These are phyloP conservation scores for Trametes sanguinea DNA, from an alignment of 768 basidiomycete genomes.

Conservation along the genomic window DNA sequence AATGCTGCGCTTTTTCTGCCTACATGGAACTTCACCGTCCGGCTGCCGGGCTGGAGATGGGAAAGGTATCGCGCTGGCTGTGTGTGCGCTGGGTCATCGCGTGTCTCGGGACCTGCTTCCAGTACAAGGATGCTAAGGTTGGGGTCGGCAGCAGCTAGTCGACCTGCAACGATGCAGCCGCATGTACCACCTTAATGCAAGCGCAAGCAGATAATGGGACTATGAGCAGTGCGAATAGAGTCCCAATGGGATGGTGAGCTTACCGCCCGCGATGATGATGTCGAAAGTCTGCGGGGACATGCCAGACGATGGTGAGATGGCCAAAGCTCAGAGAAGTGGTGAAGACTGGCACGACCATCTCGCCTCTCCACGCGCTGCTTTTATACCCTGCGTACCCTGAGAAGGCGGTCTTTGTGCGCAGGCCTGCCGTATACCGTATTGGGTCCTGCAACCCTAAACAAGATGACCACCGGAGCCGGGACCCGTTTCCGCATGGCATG, in stretches of 20 bases:
- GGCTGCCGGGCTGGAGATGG: conserved; percentile 42
- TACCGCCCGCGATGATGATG: conserved; percentile 29
- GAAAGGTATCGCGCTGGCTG: conserved; percentile 55
- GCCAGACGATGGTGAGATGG: too few relatives aligned
- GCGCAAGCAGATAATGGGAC: too few relatives aligned
- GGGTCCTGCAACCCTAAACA: too few relatives aligned
- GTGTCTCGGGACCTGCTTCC: conserved; percentile 58
- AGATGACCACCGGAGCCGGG: too few relatives aligned
- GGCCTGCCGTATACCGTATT: too few relatives aligned
- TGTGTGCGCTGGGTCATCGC: conserved; percentile 46
- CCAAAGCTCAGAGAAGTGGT: too few relatives aligned
- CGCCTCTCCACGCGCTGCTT: too few relatives aligned
- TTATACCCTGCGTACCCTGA: too few relatives aligned
- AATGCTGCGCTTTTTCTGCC: conserved; percentile 44
- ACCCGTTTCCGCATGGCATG: too few relatives aligned
- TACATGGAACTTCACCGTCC: conserved; percentile 46
- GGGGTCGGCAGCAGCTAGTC: conserved; percentile 55
- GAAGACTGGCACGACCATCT: too few relatives aligned
- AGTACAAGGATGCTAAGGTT: conserved; percentile 58
- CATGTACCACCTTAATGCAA: conserved; percentile 40
- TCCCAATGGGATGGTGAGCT: neutral
- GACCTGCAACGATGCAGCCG: conserved; percentile 56
- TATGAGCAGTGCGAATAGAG: neutral
- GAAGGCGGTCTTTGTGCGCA: too few relatives aligned
- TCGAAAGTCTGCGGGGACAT: conserved; percentile 9